phyloP scores from a whole-genome alignment of 2,329 filamentous ascomycete genomes.

The Microdochium trichocladiopsis region DNA sequence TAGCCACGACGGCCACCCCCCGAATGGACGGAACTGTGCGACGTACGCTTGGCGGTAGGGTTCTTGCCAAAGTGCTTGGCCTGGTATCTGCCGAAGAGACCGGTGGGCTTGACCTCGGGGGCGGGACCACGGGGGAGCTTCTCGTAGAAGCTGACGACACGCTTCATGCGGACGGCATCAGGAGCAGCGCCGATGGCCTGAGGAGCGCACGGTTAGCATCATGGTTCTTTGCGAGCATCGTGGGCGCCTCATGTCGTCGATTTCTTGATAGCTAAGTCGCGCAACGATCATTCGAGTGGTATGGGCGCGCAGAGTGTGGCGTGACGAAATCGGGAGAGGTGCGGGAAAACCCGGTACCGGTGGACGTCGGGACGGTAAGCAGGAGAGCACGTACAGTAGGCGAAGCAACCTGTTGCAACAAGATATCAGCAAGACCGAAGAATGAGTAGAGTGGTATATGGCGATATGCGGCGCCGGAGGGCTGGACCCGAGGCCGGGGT shows the following conservation, averaged over 20 bases:
- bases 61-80: constrained; percentile 94
- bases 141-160: constrained; percentile 98
- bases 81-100: constrained; percentile 84
- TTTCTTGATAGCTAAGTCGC: background rate
- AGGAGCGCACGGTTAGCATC: constrained; percentile 26
- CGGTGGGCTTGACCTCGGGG: constrained; percentile 74
- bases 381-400: constrained; percentile 60
- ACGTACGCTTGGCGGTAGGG: constrained; percentile 78
- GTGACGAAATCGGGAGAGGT: background rate
- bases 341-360: background rate
- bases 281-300: background rate
- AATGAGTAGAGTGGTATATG: background rate
- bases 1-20: background rate
- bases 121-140: constrained; percentile 91
- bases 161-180: constrained; percentile 96
- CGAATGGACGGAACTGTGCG: background rate
- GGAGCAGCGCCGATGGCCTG: constrained; percentile 92
- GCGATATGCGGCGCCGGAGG: background rate
- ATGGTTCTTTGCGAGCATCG: constrained; percentile 4
- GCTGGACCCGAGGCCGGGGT: constrained; percentile 1
- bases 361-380: background rate
- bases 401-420: constrained; percentile 60
- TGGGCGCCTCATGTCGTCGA: background rate
- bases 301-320: background rate
- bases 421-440: constrained; percentile 27